Percentiles rank a stretch among this genome's conserved stretches.
phyloP scores from a whole-genome alignment of 805 yeast species.

The Crinitomyces ghanaensis region DNA sequence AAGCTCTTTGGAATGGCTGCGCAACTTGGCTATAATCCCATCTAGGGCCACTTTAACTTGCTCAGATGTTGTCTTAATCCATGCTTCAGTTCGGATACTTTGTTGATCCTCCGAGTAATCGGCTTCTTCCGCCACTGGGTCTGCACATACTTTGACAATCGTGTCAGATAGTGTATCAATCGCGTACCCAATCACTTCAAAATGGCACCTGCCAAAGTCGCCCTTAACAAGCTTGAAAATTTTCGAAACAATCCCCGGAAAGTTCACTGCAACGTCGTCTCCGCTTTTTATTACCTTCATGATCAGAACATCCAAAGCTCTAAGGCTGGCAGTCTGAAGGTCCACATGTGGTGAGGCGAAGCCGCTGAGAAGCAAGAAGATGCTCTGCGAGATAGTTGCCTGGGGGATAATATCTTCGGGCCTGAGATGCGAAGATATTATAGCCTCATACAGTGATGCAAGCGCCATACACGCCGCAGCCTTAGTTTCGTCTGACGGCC shows the following conservation, averaged over 20 bases:
- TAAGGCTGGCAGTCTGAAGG: conserved; percentile 16
- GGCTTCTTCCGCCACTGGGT: conserved; percentile 11
- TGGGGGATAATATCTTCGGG: conserved; percentile 5
- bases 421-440: conserved; percentile 4
- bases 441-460: conserved; percentile 14
- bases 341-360: conserved; percentile 13
- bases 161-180: conserved; percentile 13
- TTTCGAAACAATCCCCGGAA: conserved; percentile 26
- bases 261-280: conserved; percentile 19
- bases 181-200: conserved; percentile 12
- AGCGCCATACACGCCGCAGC: conserved; percentile 21
- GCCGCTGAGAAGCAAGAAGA: conserved; percentile 16
- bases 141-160: conserved; percentile 11
- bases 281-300: conserved; percentile 7
- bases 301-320: conserved; percentile 10
- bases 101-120: conserved; percentile 11
- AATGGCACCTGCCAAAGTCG: conserved; percentile 15
- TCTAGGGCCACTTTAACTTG: conserved; percentile 40
- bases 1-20: conserved; percentile 24
- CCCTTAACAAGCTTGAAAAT: conserved; percentile 19
- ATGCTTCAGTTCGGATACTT: conserved; percentile 32
- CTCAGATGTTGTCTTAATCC: conserved; percentile 43
- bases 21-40: conserved; percentile 23
- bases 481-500: conserved; percentile 14
- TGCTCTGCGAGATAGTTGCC: conserved; percentile 17